phyloP scores from a whole-genome alignment of 2,329 filamentous ascomycete species.

The Chrysosporium keratinophilum region DNA sequence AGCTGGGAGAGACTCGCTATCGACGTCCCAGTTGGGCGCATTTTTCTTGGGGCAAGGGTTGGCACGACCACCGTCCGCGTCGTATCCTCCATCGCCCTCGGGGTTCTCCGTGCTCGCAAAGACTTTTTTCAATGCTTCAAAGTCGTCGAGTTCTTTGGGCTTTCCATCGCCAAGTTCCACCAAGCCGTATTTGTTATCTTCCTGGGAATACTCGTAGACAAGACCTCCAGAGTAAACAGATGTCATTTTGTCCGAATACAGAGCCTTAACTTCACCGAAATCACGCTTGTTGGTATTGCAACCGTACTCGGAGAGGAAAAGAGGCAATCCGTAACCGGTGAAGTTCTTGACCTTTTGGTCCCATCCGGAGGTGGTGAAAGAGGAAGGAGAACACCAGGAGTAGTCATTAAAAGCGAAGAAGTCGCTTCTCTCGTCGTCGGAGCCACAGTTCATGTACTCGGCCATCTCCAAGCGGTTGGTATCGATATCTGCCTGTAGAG shows the following conservation, averaged over 20 bases:
- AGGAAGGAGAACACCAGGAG: slow-evolving; percentile 65
- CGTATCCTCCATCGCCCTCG: slow-evolving; percentile 50
- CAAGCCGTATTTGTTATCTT: slow-evolving; percentile 69
- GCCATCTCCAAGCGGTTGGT: slow-evolving; percentile 80
- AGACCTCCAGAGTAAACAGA: slow-evolving; percentile 87
- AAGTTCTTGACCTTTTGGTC: slow-evolving; percentile 81
- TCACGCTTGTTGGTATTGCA: slow-evolving; percentile 73
- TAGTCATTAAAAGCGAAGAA: slow-evolving; percentile 87
- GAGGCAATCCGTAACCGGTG: slow-evolving; percentile 72
- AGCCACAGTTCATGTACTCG: slow-evolving; percentile 85
- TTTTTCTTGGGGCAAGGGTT: slow-evolving; percentile 46
- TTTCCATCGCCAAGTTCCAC: slow-evolving; percentile 54
- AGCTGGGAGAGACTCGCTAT: slow-evolving; percentile 44
- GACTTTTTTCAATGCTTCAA: slow-evolving; percentile 45
- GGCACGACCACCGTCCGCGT: slow-evolving; percentile 39
- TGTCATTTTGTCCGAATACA: slow-evolving; percentile 80
- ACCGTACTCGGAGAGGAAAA: slow-evolving; percentile 93
- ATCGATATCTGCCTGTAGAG: slow-evolving; percentile 58
- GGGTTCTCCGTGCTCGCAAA: slow-evolving; percentile 43
- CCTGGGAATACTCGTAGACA: slow-evolving; percentile 85
- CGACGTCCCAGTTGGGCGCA: slow-evolving; percentile 48
- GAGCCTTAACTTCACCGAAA: slow-evolving; percentile 66
- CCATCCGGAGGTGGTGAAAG: slow-evolving; percentile 68
- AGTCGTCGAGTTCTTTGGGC: slow-evolving; percentile 50
- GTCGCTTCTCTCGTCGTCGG: slow-evolving; percentile 71